Percentiles rank a stretch among this genome's conserved stretches.
phyloP scores from a whole-genome alignment of 345 rosid species.

The Alliaria petiolata region DNA sequence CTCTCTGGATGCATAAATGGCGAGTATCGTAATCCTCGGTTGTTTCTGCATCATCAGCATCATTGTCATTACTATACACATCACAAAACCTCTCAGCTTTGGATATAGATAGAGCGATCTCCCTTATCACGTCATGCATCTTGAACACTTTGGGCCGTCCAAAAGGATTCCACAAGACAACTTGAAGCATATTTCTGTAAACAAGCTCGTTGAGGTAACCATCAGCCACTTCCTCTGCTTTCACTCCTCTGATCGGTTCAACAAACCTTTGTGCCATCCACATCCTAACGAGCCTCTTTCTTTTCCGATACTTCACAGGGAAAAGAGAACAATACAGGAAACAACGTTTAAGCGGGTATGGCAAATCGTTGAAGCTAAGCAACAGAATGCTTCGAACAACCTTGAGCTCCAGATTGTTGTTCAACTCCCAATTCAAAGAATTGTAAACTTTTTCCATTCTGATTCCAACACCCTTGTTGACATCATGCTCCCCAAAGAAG shows the following conservation, averaged over 20 bases:
- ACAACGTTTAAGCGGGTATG: slow-evolving; percentile 26
- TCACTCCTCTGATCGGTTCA: slow-evolving; percentile 16
- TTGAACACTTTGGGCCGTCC: slow-evolving; percentile 33
- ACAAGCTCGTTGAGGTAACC: slow-evolving; percentile 37
- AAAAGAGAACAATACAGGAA: slow-evolving; percentile 35
- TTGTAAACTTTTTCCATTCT: slow-evolving; percentile 34
- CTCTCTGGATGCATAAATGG: slow-evolving; percentile 31
- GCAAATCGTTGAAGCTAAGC: slow-evolving; percentile 36
- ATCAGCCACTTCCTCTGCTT: slow-evolving; percentile 36
- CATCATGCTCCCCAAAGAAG: slow-evolving; percentile 40
- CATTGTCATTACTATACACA: slow-evolving; percentile 3
- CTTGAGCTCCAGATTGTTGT: slow-evolving; percentile 27
- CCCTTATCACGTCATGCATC: slow-evolving; percentile 43
- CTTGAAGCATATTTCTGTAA: slow-evolving; percentile 38
- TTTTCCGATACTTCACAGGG: slow-evolving; percentile 25
- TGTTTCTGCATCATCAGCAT: slow-evolving; percentile 9
- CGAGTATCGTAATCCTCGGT: not conserved
- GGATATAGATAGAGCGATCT: slow-evolving; percentile 37
- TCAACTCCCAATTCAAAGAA: slow-evolving; percentile 33
- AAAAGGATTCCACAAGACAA: slow-evolving; percentile 19
- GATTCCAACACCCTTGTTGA: slow-evolving; percentile 22
- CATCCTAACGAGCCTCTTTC: slow-evolving; percentile 28
- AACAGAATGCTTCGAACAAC: slow-evolving; percentile 31
- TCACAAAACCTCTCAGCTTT: slow-evolving; percentile 28
- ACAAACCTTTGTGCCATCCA: slow-evolving; percentile 42